These are phyloP conservation scores for Vitis cinerea DNA, from an alignment of 164 flowering plant genomes.

Conservation along the genomic window DNA sequence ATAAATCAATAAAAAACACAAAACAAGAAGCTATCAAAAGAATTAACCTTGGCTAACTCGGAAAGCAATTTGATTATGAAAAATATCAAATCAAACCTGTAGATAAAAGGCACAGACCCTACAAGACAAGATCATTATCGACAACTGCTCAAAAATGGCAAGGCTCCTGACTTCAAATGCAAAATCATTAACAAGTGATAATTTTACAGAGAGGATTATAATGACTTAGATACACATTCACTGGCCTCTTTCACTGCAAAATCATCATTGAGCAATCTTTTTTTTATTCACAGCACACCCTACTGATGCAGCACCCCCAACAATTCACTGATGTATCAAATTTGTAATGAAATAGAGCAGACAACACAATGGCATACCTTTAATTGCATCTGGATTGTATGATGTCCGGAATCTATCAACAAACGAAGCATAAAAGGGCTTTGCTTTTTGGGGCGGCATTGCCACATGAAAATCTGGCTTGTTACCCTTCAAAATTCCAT, in stretches of 20 bases:
- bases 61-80: too few relatives aligned
- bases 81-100: background rate
- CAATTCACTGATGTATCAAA: background rate
- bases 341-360: background rate
- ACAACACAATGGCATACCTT: constrained; percentile 42
- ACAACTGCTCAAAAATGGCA: background rate
- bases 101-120: background rate
- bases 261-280: too few relatives aligned
- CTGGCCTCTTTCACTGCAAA: too few relatives aligned
- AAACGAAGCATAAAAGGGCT: constrained; percentile 75
- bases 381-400: constrained; percentile 57
- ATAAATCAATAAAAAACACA: too few relatives aligned
- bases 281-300: too few relatives aligned
- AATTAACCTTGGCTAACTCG: too few relatives aligned
- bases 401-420: constrained; percentile 69
- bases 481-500: constrained; percentile 88
- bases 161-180: background rate
- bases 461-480: constrained; percentile 99
- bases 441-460: constrained; percentile 86
- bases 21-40: too few relatives aligned
- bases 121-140: background rate
- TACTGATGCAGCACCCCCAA: too few relatives aligned
- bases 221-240: too few relatives aligned
- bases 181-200: background rate
- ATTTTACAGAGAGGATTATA: background rate